Evolutionary conservation across 2,329 filamentous ascomycete species (phyloP).

Genomic region (Fusarium sp.): DNA sequence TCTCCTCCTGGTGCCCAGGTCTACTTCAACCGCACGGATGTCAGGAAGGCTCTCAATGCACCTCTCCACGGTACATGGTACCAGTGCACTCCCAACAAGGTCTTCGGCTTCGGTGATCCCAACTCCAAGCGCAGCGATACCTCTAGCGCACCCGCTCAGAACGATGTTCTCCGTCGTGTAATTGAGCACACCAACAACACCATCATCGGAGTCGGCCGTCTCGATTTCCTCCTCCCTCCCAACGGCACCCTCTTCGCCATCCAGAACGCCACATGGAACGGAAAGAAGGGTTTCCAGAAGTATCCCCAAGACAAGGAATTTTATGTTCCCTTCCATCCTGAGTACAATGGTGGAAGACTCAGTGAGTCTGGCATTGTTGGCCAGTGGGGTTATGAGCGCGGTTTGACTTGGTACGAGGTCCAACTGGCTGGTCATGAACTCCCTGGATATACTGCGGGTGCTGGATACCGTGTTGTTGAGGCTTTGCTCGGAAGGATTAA

Average conservation of each 20-base stretch:
- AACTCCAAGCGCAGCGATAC: conserved; percentile 29
- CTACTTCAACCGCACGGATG: conserved; percentile 78
- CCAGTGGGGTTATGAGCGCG: conserved; percentile 76
- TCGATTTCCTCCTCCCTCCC: conserved; percentile 73
- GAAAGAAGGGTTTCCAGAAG: conserved; percentile 73
- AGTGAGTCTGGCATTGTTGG: conserved; percentile 76
- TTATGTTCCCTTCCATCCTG: conserved; percentile 71
- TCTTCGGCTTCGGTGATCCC: conserved; percentile 41
- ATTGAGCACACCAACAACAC: conserved; percentile 49
- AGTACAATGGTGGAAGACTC: conserved; percentile 57
- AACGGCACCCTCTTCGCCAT: conserved; percentile 78
- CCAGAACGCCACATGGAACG: conserved; percentile 85
- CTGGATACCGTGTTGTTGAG: conserved; percentile 46
- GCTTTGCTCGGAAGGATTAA: conserved; percentile 42
- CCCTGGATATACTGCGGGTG: conserved; percentile 44
- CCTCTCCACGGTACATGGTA: conserved; percentile 51
- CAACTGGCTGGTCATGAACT: conserved; percentile 70
- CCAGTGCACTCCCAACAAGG: conserved; percentile 41
- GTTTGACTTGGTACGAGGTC: conserved; percentile 76
- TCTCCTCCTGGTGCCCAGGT: conserved; percentile 69
- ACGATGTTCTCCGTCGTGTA: conserved; percentile 41
- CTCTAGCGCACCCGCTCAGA: conserved; percentile 34
- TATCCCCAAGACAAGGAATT: conserved; percentile 62
- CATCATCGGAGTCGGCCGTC: conserved; percentile 45
- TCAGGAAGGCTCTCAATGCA: conserved; percentile 76